Conservation (phyloP, 805 yeast genomes). For the Hanseniaspora hatyaiensis region DNA sequence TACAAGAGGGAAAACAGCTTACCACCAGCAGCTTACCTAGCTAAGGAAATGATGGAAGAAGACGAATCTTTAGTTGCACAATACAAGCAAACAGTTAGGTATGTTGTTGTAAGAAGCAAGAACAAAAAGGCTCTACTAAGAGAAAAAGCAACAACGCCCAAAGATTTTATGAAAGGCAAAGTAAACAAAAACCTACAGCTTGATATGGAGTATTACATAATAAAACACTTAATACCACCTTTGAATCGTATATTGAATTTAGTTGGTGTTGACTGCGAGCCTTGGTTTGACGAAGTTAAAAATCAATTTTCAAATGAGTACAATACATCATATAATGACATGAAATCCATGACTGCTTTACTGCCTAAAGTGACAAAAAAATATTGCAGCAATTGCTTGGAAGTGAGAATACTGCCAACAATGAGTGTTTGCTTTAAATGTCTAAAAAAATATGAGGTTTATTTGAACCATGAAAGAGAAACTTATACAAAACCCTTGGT, state of each 20-base stretch:
- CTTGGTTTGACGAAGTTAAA: slow-evolving; percentile 42
- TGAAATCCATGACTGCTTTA: background rate
- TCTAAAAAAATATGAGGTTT: slow-evolving; percentile 12
- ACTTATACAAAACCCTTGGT: slow-evolving; percentile 22
- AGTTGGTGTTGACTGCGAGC: slow-evolving; percentile 65
- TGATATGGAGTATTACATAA: slow-evolving; percentile 78
- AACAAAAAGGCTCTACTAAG: slow-evolving; percentile 40
- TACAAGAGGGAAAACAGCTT: slow-evolving; percentile 60
- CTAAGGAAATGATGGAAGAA: slow-evolving; percentile 42
- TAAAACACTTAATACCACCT: slow-evolving; percentile 78
- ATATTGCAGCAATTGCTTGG: slow-evolving; percentile 11
- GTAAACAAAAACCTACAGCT: slow-evolving; percentile 32
- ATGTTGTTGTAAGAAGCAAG: slow-evolving; percentile 57
- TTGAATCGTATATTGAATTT: slow-evolving; percentile 70
- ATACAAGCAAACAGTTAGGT: slow-evolving; percentile 78
- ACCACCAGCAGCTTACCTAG: slow-evolving; percentile 87
- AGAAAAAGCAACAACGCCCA: slow-evolving; percentile 73
- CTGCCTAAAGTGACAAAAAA: slow-evolving; percentile 2
- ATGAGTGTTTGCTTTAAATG: slow-evolving; percentile 8
- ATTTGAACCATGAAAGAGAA: slow-evolving; percentile 9
- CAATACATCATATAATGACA: background rate
- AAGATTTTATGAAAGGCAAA: slow-evolving; percentile 44
- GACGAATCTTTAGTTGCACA: slow-evolving; percentile 78
- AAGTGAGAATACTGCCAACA: slow-evolving; percentile 1
- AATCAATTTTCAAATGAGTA: background rate